Conservation (phyloP, 495 filamentous ascomycete species). For the Thozetella sp. region DNA sequence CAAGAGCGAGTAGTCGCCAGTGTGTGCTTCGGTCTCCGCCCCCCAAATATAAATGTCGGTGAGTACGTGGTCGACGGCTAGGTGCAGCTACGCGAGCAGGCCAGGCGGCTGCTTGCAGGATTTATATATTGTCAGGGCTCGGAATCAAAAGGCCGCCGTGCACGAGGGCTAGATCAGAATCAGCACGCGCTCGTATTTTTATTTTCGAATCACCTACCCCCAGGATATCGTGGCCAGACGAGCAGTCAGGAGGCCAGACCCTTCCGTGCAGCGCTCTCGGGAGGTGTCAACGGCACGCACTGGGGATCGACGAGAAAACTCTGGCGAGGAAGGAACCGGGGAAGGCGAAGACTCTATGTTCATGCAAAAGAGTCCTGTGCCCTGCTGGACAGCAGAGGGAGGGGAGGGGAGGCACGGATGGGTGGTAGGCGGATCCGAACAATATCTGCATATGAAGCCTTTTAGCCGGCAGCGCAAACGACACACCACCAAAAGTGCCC, state of each 20-base stretch:
- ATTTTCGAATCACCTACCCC: conserved; percentile 3
- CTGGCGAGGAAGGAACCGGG: conserved; percentile 8
- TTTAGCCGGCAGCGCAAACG: conserved; percentile 15
- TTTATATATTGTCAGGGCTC: background rate
- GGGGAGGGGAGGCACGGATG: background rate
- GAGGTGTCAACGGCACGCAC: background rate
- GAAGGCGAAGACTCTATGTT: conserved; percentile 8
- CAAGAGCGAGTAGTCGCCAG: too few species aligned
- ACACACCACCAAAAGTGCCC: background rate
- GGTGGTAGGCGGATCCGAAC: conserved; percentile 11
- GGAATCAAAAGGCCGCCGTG: background rate
- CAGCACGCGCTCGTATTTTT: conserved; percentile 1
- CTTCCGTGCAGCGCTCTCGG: background rate
- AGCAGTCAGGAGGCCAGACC: conserved; percentile 3
- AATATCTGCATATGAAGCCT: conserved; percentile 22
- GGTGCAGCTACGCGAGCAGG: conserved; percentile 13
- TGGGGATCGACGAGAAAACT: conserved; percentile 2
- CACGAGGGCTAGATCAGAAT: background rate
- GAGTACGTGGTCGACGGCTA: conserved; percentile 20
- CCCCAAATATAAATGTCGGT: conserved; percentile 6
- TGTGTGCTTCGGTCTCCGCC: too few species aligned
- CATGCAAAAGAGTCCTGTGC: background rate
- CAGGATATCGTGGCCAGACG: conserved; percentile 5
- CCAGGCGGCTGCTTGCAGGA: conserved; percentile 24
- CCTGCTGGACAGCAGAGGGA: background rate